Base-by-base conservation (phyloP, 768 basidiomycete genomes). In the Leccinum olivaceopallidum region DNA sequence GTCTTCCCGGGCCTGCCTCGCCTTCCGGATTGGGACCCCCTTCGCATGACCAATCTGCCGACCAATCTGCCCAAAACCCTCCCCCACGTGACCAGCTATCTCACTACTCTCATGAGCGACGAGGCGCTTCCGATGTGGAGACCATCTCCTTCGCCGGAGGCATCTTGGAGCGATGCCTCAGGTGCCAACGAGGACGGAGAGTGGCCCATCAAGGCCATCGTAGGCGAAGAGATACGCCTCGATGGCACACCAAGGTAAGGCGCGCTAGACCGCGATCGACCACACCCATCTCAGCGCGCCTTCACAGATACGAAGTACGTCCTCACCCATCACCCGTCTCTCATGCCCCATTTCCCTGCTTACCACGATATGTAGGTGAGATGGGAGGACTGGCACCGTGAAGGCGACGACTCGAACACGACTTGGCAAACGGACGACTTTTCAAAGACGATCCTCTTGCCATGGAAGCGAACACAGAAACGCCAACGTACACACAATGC, bases 321-420 rank as follows among this genome's bases (percentile, higher is more conserved):
- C 28, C 8, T 39, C 37, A 51, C 34, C 49, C 22, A 30, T 30
- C 34, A 28, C 42, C 24, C 39, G 13, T 16, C 9, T 57, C 22
- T 6, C 6, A 1, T 18, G 8, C 32, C 30, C 18, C 30, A 8
- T 48, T 24, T 9, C 26, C 18, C 20, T n/a, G 24, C 50, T 60
- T 16, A 60, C 53, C 36, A 53, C 30, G n/a, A 56, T 32, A 30
- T 22, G 52, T 60, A 86, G 83, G 80, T 83, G 5, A 72, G 76
- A 61, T 86, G 85, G 85, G 75, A 69, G 20, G 71, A 74, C 42
- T 87, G 85, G 85, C 67, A 68, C 22, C 81, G 85, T 26, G 47
- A 59, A 2, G 81, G 86, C 63, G 83, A 80, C 0, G 82, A 80
- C 0, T 81, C 85, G 7, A 82, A 81, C 62, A 81, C 80, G 2